These are phyloP conservation scores for Podospora bellae-mahoneyi DNA, from an alignment of 495 filamentous ascomycete species.

Conservation along the genomic window DNA sequence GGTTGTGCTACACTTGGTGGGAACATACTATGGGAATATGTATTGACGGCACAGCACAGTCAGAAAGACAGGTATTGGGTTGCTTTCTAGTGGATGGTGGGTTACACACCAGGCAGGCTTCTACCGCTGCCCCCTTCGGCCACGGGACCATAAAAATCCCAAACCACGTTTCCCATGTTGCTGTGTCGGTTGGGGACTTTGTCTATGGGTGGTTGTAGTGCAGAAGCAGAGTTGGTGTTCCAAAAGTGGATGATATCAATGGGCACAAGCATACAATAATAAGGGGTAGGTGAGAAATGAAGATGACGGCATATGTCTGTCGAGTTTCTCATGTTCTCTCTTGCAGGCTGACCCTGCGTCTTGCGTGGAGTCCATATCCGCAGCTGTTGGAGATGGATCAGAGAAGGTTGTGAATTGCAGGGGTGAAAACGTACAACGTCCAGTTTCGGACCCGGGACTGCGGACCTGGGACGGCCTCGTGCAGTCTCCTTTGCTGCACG, in stretches of 20 bases:
- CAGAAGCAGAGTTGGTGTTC: neutral
- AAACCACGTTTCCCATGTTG: neutral
- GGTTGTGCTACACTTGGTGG: no score
- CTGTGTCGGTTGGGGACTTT: neutral
- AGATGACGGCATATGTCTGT: neutral
- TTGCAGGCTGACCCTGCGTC: neutral
- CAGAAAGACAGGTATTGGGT: neutral
- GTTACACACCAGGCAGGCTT: neutral
- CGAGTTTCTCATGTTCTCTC: neutral
- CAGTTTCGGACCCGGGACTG: slow-evolving; percentile 23
- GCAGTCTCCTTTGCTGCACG: neutral
- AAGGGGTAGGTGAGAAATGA: neutral
- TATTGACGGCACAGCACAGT: neutral
- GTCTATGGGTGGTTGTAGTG: neutral
- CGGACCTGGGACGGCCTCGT: slow-evolving; percentile 23
- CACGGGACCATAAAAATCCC: neutral
- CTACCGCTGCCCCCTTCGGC: neutral
- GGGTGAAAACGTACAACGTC: slow-evolving; percentile 23
- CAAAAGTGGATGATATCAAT: neutral
- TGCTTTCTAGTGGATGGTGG: neutral
- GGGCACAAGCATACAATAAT: neutral
- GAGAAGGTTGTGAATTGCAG: slow-evolving; percentile 7
- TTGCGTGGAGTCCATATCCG: neutral
- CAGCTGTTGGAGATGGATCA: neutral
- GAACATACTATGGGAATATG: neutral